Percentiles rank a stretch among this genome's conserved stretches.
Evolutionary conservation across 371 early-diverging fungal genomes (phyloP).

Genomic region (Mucor lusitanicus): DNA sequence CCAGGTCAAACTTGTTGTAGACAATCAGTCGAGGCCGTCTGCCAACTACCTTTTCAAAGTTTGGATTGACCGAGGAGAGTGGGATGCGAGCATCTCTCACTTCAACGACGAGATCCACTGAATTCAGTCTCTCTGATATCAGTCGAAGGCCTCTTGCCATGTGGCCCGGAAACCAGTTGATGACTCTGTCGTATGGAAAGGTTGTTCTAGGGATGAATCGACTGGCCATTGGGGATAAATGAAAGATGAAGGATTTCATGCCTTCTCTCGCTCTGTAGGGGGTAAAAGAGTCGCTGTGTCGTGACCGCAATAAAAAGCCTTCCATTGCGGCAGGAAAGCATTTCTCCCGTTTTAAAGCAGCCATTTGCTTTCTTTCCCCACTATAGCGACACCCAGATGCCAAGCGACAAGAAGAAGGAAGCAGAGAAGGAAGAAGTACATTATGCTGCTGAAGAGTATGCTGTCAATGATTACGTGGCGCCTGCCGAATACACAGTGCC

Average conservation of each 20-base stretch:
- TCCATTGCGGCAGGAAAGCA: neutral
- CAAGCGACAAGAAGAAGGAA: slow-evolving; percentile 3
- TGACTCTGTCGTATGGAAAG: slow-evolving; percentile 68
- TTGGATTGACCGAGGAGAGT: slow-evolving; percentile 83
- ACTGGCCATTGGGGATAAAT: neutral
- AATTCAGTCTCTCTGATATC: slow-evolving; percentile 70
- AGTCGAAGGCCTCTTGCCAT: slow-evolving; percentile 86
- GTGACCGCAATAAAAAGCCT: slow-evolving; percentile 1
- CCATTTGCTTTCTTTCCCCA: neutral
- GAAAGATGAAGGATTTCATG: neutral
- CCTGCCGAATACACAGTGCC: slow-evolving; percentile 12
- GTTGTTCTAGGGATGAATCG: slow-evolving; percentile 40
- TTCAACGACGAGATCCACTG: slow-evolving; percentile 89
- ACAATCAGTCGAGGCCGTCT: slow-evolving; percentile 76
- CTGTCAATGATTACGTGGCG: slow-evolving; percentile 12
- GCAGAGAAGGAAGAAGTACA: slow-evolving; percentile 6
- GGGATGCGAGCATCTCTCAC: slow-evolving; percentile 95
- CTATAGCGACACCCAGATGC: neutral
- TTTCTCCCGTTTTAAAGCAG: neutral
- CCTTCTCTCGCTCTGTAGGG: neutral
- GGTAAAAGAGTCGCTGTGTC: neutral
- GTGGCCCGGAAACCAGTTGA: slow-evolving; percentile 96
- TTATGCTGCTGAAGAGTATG: slow-evolving; percentile 20
- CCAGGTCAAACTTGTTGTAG: slow-evolving; percentile 93
- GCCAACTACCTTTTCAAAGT: slow-evolving; percentile 75